phyloP scores from a whole-genome alignment of 768 basidiomycete species.

The Wakefieldia striispora region DNA sequence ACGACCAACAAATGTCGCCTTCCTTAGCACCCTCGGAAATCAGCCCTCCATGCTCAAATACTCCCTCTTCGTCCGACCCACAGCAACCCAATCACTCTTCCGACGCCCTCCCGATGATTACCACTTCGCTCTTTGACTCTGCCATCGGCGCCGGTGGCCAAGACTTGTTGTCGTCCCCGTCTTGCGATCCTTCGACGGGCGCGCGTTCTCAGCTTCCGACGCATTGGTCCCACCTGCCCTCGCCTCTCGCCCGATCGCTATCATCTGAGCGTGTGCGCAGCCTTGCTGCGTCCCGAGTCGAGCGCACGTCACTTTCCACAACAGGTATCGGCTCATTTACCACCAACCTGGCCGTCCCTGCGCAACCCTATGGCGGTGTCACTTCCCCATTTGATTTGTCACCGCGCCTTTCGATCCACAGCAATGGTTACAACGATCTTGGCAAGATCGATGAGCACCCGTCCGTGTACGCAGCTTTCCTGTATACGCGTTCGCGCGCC shows the following conservation, averaged over 20 bases:
- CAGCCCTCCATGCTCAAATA: slow-evolving; percentile 27
- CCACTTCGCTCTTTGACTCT: slow-evolving; percentile 3
- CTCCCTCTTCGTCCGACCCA: neutral
- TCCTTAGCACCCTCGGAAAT: slow-evolving; percentile 17
- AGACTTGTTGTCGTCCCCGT: slow-evolving; percentile 4
- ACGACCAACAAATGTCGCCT: slow-evolving; percentile 35
- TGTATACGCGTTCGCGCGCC: slow-evolving; percentile 51
- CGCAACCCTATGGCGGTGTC: neutral
- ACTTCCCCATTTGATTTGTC: slow-evolving; percentile 35
- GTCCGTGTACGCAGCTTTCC: slow-evolving; percentile 38
- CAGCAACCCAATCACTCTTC: neutral
- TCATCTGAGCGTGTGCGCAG: slow-evolving; percentile 6
- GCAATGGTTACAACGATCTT: slow-evolving; percentile 5
- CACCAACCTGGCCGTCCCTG: slow-evolving; percentile 2
- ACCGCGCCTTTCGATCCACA: slow-evolving; percentile 19
- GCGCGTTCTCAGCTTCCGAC: neutral
- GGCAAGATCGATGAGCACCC: slow-evolving; percentile 8
- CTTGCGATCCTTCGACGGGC: slow-evolving; percentile 6
- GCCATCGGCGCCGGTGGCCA: neutral
- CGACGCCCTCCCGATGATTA: slow-evolving; percentile 20
- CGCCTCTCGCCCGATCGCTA: neutral
- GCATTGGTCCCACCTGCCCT: slow-evolving; percentile 8
- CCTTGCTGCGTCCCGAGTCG: slow-evolving; percentile 1
- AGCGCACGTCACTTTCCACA: neutral
- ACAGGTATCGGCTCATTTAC: neutral